phyloP scores from a whole-genome alignment of 768 basidiomycete genomes.

The Neoboletus subvelutipes region DNA sequence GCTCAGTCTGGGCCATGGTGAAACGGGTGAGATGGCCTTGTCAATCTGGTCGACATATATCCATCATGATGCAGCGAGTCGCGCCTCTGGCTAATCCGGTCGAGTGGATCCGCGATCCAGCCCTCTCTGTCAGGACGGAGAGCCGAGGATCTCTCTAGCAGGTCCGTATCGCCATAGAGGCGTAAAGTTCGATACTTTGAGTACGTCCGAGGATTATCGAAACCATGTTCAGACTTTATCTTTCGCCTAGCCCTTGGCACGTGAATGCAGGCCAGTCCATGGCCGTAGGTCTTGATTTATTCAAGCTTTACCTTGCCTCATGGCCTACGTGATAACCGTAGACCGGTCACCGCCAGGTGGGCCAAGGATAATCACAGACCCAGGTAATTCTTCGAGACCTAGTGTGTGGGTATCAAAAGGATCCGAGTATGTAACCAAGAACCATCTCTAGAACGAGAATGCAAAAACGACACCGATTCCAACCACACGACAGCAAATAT shows the following conservation, averaged over 20 bases:
- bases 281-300: too few species aligned
- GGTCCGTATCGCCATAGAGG: neutral
- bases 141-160: conserved; percentile 8
- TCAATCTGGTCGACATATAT: neutral
- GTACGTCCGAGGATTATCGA: neutral
- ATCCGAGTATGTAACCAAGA: neutral
- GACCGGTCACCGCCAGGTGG: neutral
- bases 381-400: neutral
- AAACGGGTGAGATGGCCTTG: too few species aligned
- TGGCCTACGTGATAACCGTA: too few species aligned
- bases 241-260: neutral
- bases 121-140: conserved; percentile 7
- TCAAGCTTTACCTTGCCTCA: too few species aligned
- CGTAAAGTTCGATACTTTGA: too few species aligned
- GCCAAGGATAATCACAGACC: neutral
- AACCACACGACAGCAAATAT: neutral
- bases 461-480: neutral
- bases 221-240: neutral
- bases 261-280: too few species aligned
- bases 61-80: neutral
- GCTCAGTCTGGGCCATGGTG: neutral
- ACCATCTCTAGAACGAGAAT: too few species aligned
- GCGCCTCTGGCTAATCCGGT: too few species aligned
- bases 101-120: too few species aligned
- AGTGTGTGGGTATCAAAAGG: neutral